Percentiles rank a stretch among this genome's conserved stretches.
phyloP scores from a whole-genome alignment of 768 basidiomycete species.

The Rhodotorula sphaerocarpa region DNA sequence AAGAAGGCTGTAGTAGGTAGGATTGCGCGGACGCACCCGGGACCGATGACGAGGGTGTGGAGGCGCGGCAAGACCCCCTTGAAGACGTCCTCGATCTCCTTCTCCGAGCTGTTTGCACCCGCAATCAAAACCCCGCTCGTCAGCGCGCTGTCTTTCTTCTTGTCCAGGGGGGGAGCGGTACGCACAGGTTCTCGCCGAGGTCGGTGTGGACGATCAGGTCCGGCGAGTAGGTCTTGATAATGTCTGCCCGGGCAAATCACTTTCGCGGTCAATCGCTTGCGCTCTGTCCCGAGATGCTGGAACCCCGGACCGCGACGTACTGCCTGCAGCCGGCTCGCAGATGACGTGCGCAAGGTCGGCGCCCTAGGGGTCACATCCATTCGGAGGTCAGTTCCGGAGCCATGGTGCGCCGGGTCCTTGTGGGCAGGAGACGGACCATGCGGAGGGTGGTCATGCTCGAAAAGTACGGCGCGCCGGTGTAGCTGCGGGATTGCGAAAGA shows the following conservation, averaged over 20 bases:
- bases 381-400: conserved; percentile 2
- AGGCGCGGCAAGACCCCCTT: conserved; percentile 64
- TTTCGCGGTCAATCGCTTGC: too few species aligned
- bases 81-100: conserved; percentile 39
- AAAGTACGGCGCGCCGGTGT: conserved; percentile 95
- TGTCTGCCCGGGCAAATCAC: conserved; percentile 42
- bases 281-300: too few species aligned
- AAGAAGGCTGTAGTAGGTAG: background rate
- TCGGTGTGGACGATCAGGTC: conserved; percentile 97
- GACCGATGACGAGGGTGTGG: conserved; percentile 87
- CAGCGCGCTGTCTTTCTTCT: too few species aligned
- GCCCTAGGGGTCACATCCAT: conserved; percentile 49
- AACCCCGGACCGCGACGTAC: conserved; percentile 12
- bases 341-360: conserved; percentile 95
- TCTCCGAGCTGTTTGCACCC: conserved; percentile 48
- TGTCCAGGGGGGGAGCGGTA: conserved; percentile 4
- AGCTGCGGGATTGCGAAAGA: conserved; percentile 50
- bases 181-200: conserved; percentile 60
- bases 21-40: conserved; percentile 50
- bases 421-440: too few species aligned
- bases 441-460: conserved; percentile 82
- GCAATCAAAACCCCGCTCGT: background rate
- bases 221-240: conserved; percentile 95
- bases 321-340: conserved; percentile 81
- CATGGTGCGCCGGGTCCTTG: fast-evolving